Base-by-base conservation (phyloP, 768 basidiomycete species). In the Coprinopsis cinerea region DNA sequence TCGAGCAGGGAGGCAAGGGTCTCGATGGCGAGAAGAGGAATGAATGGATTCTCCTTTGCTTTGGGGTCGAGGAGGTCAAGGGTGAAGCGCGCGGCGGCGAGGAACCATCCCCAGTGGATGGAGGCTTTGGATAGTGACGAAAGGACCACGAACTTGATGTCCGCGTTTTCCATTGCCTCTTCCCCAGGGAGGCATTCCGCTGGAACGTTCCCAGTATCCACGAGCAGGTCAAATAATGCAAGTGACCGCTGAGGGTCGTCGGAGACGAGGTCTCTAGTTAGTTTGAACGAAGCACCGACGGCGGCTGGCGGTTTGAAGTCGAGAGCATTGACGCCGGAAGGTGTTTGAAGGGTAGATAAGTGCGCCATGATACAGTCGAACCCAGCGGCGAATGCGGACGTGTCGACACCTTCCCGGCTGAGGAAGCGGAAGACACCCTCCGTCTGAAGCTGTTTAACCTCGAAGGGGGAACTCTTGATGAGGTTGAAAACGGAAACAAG, bases 81-180 rank as follows among this genome's bases (percentile, higher is more conserved):
- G 37, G 81, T 58, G 25, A 81, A 61, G 6, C 49, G 56, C 11
- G 69, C 59, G 1, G 77, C 78, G 32, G 71, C 65, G 23, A 57
- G 48, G 43, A 67, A 64, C 79, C 78, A 83, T 35, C 73, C 66
- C 77, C 78, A 83, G 53, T 75, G 67, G 32, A 81, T 56, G 53
- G 78, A 75, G 5, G 82, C 69, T 39, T 73, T 72, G 9, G 77
- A 68, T 27, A 83, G 59, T 11, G 77, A 70, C 22, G 74, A 67
- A 20, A 68, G 65, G 20, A 85, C 64, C 45, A 83, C 75, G 17
- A 74, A 62, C 18, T 64, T 59, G 42, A 79, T 72, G 32, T 51
- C 49, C 15, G 17, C 42, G 53, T 78, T 69, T 1, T 65, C 61
- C 13, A 65, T 59, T 32, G 75, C 69, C 13, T 67, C 57, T 35